These are phyloP conservation scores for Kwoniella dendrophila DNA, from an alignment of 768 basidiomycete species.

Conservation along the genomic window DNA sequence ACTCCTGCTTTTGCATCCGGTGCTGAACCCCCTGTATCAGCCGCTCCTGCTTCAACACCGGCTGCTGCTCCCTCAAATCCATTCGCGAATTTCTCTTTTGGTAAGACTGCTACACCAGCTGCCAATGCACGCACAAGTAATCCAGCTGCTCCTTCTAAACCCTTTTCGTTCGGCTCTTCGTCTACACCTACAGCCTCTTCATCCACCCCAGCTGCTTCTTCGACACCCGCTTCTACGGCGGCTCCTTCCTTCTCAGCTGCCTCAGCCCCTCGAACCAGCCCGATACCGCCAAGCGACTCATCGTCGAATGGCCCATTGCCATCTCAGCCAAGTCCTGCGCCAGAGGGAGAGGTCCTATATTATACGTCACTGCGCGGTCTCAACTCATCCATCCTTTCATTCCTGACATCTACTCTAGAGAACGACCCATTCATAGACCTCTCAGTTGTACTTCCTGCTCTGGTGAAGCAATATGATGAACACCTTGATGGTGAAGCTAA, in stretches of 20 bases:
- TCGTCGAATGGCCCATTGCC: conserved; percentile 16
- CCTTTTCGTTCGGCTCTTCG: conserved; percentile 15
- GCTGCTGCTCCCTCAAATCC: conserved; percentile 8
- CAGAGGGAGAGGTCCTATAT: conserved; percentile 45
- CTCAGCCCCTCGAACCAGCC: background rate
- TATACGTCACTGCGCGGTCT: conserved; percentile 49
- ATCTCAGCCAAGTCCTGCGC: conserved; percentile 26
- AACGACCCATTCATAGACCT: conserved; percentile 47
- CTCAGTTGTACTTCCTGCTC: conserved; percentile 23
- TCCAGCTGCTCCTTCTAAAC: conserved; percentile 7
- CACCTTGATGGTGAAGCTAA: conserved; percentile 28
- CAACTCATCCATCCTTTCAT: conserved; percentile 47
- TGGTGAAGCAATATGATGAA: conserved; percentile 33
- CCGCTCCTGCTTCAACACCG: conserved; percentile 7
- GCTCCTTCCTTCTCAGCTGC: background rate
- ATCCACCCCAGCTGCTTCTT: background rate
- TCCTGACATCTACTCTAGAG: conserved; percentile 36
- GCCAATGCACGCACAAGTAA: background rate
- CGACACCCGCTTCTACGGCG: background rate
- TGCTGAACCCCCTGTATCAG: conserved; percentile 3
- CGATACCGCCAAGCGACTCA: background rate
- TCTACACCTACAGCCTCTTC: conserved; percentile 13
- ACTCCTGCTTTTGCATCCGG: conserved; percentile 37
- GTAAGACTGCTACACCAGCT: background rate
- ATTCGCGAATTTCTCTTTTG: background rate